A percentile compares a stretch with the other conserved stretches of the same genome.
These are phyloP conservation scores for Populus tomentosa DNA, from an alignment of 441 rosid species.

Conservation along the genomic window DNA sequence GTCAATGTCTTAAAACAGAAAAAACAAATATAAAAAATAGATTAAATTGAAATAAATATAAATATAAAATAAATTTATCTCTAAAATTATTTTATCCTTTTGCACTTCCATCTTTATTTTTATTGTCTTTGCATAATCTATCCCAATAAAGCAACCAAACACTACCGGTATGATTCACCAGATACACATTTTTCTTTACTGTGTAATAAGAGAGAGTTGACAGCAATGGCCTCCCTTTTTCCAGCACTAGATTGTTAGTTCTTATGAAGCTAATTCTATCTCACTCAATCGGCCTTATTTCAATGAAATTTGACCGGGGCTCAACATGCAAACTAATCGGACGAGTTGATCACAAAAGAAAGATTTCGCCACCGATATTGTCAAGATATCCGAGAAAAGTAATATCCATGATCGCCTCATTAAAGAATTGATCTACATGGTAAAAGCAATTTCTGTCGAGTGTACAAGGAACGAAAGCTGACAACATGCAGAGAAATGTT, in stretches of 20 bases:
- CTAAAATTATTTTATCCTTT: too few species aligned
- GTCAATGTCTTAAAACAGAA: too few species aligned
- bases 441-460: slow-evolving; percentile 15
- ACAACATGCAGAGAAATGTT: slow-evolving; percentile 2
- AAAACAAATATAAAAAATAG: too few species aligned
- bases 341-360: background rate
- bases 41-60: too few species aligned
- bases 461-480: background rate
- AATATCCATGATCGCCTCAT: background rate
- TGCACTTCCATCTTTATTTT: background rate
- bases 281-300: background rate
- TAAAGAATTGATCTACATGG: background rate
- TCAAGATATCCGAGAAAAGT: background rate
- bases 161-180: background rate
- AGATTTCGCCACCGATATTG: background rate
- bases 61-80: too few species aligned
- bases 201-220: background rate
- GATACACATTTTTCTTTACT: background rate
- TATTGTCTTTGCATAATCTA: background rate
- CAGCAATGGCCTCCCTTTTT: background rate
- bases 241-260: background rate
- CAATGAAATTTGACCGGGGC: background rate
- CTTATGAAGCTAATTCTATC: background rate
- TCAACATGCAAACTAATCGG: background rate
- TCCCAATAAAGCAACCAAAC: background rate